Base-by-base conservation (phyloP, 2,329 filamentous ascomycete genomes). In the Fusarium compactum region DNA sequence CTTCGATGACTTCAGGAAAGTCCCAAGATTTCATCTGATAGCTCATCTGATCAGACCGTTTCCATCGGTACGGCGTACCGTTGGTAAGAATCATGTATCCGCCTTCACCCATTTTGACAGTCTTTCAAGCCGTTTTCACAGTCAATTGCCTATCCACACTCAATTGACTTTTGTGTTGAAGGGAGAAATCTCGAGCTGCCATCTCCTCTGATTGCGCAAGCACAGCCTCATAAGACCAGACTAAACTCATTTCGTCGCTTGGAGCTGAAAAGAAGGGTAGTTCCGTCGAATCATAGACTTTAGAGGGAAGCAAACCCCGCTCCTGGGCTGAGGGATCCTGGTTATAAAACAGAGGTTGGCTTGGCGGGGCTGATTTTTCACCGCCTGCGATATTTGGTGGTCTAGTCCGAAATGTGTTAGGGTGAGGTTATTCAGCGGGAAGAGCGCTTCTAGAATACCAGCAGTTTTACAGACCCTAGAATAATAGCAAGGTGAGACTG, bases 31-130 rank as follows among this genome's bases (percentile, higher is more conserved):
- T 47, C 62, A 65, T 65, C 22, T 65, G 62, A 22, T 65, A 65
- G 38, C 58, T 65, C 2, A 34, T 48, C 25, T 65, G 60, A 10
- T 40, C 51, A 0, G 25, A 58, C 8, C 62, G 45, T 27, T 56
- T 65, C 62, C 62, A 65, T 8, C 62, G 53, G 25, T 65, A 65
- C 52, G 62, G 60, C 15, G 62, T 65, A 22, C 62, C 62, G 24
- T 65, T 65, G 11, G 50, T 27, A 2, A 65, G 45, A 10, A 50
- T 51, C 16, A 65, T 3, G 5, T 51, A 41, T 3, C 62, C 62
- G 1, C 62, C 62, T 20, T 65, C 60, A 0, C 62, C 62, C 62
- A 65, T 65, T 16, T 27, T 41, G 24, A 25, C 11, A 9, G 9
- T 14, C n/a, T 4, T 10, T 10, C 11, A 32, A 8, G 4, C 22